Conservation (phyloP, 2,329 filamentous ascomycete genomes). For the Westerdykella ornata region DNA sequence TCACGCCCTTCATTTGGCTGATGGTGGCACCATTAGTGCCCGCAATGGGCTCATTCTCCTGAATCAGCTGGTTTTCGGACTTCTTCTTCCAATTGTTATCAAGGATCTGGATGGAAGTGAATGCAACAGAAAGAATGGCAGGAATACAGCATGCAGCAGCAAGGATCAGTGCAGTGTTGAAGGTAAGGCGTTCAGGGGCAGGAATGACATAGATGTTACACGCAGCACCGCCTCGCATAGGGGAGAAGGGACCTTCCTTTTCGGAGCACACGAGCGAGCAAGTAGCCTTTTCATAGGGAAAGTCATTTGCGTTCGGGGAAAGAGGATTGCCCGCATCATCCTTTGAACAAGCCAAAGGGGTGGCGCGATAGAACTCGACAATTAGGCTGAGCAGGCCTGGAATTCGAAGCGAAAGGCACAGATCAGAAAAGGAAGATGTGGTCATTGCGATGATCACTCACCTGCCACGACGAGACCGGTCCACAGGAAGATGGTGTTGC, state of each 20-base stretch:
- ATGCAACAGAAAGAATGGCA: slow-evolving; percentile 55
- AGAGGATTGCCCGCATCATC: slow-evolving; percentile 38
- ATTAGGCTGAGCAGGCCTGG: slow-evolving; percentile 54
- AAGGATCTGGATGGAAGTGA: slow-evolving; percentile 59
- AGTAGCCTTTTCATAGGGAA: slow-evolving; percentile 39
- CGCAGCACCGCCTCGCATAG: slow-evolving; percentile 49
- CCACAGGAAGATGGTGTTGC: slow-evolving; percentile 63
- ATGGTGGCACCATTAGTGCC: slow-evolving; percentile 52
- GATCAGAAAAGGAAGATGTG: neutral
- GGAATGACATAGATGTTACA: slow-evolving; percentile 60
- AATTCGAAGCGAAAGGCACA: neutral
- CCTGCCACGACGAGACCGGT: slow-evolving; percentile 55
- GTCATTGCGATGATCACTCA: slow-evolving; percentile 23
- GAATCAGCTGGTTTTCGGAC: slow-evolving; percentile 26
- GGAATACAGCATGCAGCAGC: slow-evolving; percentile 60
- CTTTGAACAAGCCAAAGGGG: slow-evolving; percentile 40
- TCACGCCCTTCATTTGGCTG: slow-evolving; percentile 43
- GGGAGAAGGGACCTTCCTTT: slow-evolving; percentile 47
- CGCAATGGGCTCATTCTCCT: slow-evolving; percentile 32
- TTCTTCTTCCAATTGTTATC: slow-evolving; percentile 54
- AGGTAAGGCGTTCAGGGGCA: slow-evolving; percentile 49
- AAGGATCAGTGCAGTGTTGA: slow-evolving; percentile 54
- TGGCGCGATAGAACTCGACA: slow-evolving; percentile 57
- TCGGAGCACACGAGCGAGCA: slow-evolving; percentile 48
- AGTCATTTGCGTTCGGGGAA: slow-evolving; percentile 33